These are phyloP conservation scores for Plasmodium inui DNA, from an alignment of 169 alveolate species.

Conservation along the genomic window DNA sequence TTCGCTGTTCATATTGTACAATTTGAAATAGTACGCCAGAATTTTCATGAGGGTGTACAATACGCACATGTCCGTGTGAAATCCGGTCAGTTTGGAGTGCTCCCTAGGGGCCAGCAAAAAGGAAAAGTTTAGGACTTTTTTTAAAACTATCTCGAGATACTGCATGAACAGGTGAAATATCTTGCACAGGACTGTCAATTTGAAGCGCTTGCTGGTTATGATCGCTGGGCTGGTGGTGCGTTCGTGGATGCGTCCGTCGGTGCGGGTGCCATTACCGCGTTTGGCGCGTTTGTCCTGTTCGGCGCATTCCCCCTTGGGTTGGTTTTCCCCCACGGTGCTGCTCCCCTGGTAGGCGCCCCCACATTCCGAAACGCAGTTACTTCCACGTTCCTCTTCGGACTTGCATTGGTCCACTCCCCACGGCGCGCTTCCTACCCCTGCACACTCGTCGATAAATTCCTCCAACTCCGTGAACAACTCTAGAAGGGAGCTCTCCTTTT, in stretches of 20 bases:
- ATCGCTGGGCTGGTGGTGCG: background rate
- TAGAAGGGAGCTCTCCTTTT: constrained; percentile 27
- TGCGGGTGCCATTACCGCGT: background rate
- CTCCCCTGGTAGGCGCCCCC: background rate
- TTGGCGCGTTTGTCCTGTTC: background rate
- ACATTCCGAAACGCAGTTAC: background rate
- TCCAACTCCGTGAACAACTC: constrained; percentile 21
- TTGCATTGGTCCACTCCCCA: background rate
- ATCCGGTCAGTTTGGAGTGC: constrained; percentile 18
- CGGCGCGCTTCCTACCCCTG: background rate
- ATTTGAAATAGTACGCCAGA: constrained; percentile 12
- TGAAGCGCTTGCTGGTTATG: constrained; percentile 40
- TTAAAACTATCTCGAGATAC: constrained; percentile 32
- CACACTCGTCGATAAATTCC: constrained; percentile 15
- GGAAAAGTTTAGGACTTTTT: constrained; percentile 36
- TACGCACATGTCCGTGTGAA: constrained; percentile 38
- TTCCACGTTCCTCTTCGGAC: background rate
- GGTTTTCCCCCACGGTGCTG: background rate
- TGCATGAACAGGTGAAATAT: constrained; percentile 58
- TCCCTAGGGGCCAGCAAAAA: constrained; percentile 62
- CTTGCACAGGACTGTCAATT: constrained; percentile 36
- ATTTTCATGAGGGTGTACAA: constrained; percentile 65
- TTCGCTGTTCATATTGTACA: constrained; percentile 61
- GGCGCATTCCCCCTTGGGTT: background rate
- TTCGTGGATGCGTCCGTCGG: background rate